Conservation (phyloP, 2,329 filamentous ascomycete species). For the Nemania sp. region DNA sequence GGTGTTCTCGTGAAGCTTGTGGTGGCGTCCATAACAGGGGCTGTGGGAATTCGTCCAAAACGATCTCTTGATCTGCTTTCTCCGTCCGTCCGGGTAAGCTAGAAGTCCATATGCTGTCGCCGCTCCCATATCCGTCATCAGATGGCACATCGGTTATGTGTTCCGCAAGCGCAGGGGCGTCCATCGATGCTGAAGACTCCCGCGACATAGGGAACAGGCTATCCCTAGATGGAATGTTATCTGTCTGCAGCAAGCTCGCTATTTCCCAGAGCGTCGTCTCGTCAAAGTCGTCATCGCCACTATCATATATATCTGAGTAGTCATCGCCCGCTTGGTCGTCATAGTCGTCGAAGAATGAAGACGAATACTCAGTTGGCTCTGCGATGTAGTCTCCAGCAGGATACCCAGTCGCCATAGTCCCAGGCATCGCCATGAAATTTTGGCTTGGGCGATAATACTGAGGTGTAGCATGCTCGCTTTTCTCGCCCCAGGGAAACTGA, state of each 20-base stretch:
- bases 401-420: constrained; percentile 53
- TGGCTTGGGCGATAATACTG: constrained; percentile 43
- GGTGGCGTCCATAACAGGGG: constrained; percentile 31
- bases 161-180: constrained; percentile 40
- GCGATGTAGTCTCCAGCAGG: constrained; percentile 38
- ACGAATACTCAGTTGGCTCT: constrained; percentile 49
- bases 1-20: constrained; percentile 16
- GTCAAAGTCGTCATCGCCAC: constrained; percentile 60
- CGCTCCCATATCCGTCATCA: constrained; percentile 35
- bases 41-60: background rate
- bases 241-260: constrained; percentile 60
- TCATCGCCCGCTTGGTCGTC: constrained; percentile 54
- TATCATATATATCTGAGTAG: constrained; percentile 44
- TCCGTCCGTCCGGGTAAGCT: constrained; percentile 37
- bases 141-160: constrained; percentile 42
- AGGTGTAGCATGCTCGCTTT: constrained; percentile 58
- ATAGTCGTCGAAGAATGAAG: constrained; percentile 65
- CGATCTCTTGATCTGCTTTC: constrained; percentile 29
- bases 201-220: constrained; percentile 51
- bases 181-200: constrained; percentile 20
- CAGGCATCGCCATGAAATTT: constrained; percentile 54
- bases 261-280: constrained; percentile 68
- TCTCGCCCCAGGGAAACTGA: constrained; percentile 69
- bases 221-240: constrained; percentile 55
- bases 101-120: constrained; percentile 27